A percentile compares a stretch with the other conserved stretches of the same genome.
Evolutionary conservation across 805 yeast genomes (phyloP).

Genomic region (Wickerhamomyces xylosicus): DNA sequence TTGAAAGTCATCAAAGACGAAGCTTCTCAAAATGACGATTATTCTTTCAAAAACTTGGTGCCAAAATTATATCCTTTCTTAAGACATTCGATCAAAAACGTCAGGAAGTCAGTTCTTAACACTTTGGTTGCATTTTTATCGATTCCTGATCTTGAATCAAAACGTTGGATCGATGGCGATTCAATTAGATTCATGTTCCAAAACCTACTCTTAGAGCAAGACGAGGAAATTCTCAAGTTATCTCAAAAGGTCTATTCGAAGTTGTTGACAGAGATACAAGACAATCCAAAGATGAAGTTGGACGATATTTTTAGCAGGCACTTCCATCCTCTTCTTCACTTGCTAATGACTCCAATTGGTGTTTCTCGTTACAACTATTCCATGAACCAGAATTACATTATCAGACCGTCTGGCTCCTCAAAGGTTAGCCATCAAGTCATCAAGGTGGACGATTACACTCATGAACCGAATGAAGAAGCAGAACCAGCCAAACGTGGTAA

Average conservation of each 20-base stretch:
- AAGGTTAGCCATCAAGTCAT: slow-evolving; percentile 2
- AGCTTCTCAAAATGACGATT: slow-evolving; percentile 38
- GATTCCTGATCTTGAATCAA: slow-evolving; percentile 37
- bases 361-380: slow-evolving; percentile 79
- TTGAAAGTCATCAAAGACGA: slow-evolving; percentile 57
- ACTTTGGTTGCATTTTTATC: slow-evolving; percentile 70
- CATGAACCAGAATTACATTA: slow-evolving; percentile 65
- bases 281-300: slow-evolving; percentile 28
- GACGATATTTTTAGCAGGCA: slow-evolving; percentile 48
- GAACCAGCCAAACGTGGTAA: slow-evolving; percentile 27
- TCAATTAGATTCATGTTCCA: slow-evolving; percentile 73
- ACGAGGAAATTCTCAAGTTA: slow-evolving; percentile 53
- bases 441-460: neutral
- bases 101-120: slow-evolving; percentile 77
- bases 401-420: slow-evolving; percentile 67
- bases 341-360: slow-evolving; percentile 91
- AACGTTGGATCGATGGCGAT: slow-evolving; percentile 71
- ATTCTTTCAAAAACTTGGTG: slow-evolving; percentile 65
- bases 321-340: slow-evolving; percentile 46
- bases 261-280: slow-evolving; percentile 36
- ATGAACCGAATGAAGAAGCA: slow-evolving; percentile 12
- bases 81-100: slow-evolving; percentile 88
- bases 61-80: slow-evolving; percentile 89
- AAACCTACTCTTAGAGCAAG: slow-evolving; percentile 83
- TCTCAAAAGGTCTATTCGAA: slow-evolving; percentile 53